Conservation (phyloP, 1,139 yeast species). For the Arxiozyma telluris region DNA sequence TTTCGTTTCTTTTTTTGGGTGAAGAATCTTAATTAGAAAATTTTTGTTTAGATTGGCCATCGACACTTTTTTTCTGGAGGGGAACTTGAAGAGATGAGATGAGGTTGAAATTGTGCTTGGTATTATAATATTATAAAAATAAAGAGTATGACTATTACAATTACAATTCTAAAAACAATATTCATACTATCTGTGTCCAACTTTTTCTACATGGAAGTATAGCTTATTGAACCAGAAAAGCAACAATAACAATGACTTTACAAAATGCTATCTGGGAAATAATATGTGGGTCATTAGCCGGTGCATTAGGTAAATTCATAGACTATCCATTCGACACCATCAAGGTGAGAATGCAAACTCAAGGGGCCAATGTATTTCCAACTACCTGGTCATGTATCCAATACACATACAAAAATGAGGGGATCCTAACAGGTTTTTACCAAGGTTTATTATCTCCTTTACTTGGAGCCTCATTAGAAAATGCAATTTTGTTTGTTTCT, state of each 20-base stretch:
- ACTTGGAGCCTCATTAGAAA: conserved; percentile 81
- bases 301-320: conserved; percentile 72
- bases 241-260: neutral
- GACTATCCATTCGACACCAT: conserved; percentile 92
- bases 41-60: no score
- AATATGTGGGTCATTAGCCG: conserved; percentile 42
- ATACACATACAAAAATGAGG: conserved; percentile 57
- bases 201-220: neutral
- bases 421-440: conserved; percentile 49
- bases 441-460: conserved; percentile 75
- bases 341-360: conserved; percentile 80
- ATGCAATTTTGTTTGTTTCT: conserved; percentile 59
- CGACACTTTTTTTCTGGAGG: no score
- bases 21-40: no score
- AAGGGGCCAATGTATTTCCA: conserved; percentile 37
- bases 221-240: neutral
- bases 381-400: conserved; percentile 42
- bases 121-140: no score
- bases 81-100: no score
- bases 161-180: no score
- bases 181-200: neutral
- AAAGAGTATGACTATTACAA: no score
- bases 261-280: conserved; percentile 19
- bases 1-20: no score
- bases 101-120: no score